Conservation (phyloP, 1,284 basidiomycete species). For the Moesziomyces antarcticus region DNA sequence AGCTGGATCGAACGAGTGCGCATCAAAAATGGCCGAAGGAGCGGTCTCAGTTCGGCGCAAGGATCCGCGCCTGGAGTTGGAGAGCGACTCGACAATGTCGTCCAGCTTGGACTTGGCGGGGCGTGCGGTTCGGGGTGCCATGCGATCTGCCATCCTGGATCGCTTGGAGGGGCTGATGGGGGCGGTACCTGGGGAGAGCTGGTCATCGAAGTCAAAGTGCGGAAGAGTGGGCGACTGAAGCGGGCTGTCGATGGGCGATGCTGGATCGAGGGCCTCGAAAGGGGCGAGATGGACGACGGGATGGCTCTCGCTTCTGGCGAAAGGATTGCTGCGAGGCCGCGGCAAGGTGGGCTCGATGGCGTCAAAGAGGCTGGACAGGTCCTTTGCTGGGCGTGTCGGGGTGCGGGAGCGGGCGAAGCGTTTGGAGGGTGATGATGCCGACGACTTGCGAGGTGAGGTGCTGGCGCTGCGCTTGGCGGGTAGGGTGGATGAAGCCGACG, state of each 20-base stretch:
- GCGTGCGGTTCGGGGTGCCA: constrained; percentile 31
- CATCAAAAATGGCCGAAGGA: constrained; percentile 15
- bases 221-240: constrained; percentile 20
- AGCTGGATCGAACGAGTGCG: background rate
- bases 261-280: background rate
- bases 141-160: constrained; percentile 38
- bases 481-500: constrained; percentile 5
- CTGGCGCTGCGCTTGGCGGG: constrained; percentile 32
- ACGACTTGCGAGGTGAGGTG: constrained; percentile 31
- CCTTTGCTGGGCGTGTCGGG: constrained; percentile 37
- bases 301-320: constrained; percentile 39
- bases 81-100: constrained; percentile 13
- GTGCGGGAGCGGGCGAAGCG: constrained; percentile 27
- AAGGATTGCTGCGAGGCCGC: constrained; percentile 19
- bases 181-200: constrained; percentile 11
- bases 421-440: constrained; percentile 30
- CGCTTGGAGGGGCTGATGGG: constrained; percentile 37
- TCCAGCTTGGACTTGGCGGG: constrained; percentile 18
- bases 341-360: constrained; percentile 29
- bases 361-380: constrained; percentile 40
- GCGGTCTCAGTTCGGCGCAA: constrained; percentile 38
- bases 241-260: constrained; percentile 9
- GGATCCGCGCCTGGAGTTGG: constrained; percentile 16
- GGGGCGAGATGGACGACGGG: constrained; percentile 12
- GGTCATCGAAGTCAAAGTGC: constrained; percentile 2